Conservation (phyloP, 192 early-diverging fungal species). For the Gamsiella multidivaricata region DNA sequence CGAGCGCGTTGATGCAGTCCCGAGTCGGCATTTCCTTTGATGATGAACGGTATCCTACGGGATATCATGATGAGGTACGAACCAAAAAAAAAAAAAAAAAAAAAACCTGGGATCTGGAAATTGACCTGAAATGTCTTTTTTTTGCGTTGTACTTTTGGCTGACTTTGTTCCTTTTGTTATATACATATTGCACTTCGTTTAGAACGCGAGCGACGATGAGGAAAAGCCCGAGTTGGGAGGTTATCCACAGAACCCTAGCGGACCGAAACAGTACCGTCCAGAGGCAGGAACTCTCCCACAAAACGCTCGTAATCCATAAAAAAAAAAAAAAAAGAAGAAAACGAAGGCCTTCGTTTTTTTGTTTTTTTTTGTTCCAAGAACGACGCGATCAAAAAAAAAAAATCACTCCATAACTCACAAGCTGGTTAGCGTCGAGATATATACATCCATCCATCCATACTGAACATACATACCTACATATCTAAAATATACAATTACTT, state of each 20-base stretch:
- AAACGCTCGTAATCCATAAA: slow-evolving; percentile 12
- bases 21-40: too few relatives aligned
- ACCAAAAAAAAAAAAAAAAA: background rate
- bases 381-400: slow-evolving; percentile 2
- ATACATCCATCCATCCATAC: too few relatives aligned
- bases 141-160: background rate
- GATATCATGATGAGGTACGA: slow-evolving; percentile 37
- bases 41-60: slow-evolving; percentile 39
- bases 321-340: slow-evolving; percentile 6
- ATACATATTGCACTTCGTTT: too few relatives aligned
- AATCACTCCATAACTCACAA: too few relatives aligned
- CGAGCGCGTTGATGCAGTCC: slow-evolving; percentile 27
- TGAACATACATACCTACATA: too few relatives aligned
- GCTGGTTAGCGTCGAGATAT: too few relatives aligned
- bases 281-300: slow-evolving; percentile 30
- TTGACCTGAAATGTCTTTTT: background rate
- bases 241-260: slow-evolving; percentile 34
- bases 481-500: background rate
- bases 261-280: slow-evolving; percentile 21
- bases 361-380: background rate
- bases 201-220: slow-evolving; percentile 22
- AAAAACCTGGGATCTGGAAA: background rate
- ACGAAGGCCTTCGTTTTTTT: background rate
- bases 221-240: slow-evolving; percentile 23
- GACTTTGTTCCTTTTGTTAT: slow-evolving; percentile 2